Percentiles rank a stretch among this genome's conserved stretches.
These are phyloP conservation scores for Acacia concinna DNA, from an alignment of 331 rosid genomes.

Conservation along the genomic window DNA sequence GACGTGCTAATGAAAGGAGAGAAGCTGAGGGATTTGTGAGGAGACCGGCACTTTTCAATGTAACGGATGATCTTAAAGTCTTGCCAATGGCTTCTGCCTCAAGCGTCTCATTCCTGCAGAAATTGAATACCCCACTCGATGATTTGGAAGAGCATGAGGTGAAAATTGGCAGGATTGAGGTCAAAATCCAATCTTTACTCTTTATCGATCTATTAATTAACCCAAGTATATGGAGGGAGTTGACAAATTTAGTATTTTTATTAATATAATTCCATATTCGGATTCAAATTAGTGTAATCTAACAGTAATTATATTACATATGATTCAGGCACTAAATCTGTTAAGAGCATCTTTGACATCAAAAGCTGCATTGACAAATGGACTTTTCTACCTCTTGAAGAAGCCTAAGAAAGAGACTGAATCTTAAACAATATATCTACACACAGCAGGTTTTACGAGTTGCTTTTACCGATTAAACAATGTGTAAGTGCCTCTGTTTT, in stretches of 20 bases:
- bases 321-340: neutral
- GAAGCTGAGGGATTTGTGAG: neutral
- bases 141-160: conserved; percentile 11
- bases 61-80: conserved; percentile 3
- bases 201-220: too few relatives aligned
- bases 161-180: neutral
- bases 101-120: neutral
- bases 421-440: too few relatives aligned
- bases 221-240: neutral
- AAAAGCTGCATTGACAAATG: conserved; percentile 20
- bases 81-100: neutral
- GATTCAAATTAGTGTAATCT: too few relatives aligned
- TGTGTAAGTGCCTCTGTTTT: too few relatives aligned
- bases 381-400: neutral
- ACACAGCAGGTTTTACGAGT: too few relatives aligned
- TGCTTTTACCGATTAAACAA: too few relatives aligned
- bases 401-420: neutral
- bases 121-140: neutral
- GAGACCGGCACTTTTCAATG: neutral
- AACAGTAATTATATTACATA: neutral
- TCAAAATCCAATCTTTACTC: neutral
- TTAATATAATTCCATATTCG: too few relatives aligned
- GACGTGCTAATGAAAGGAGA: neutral
- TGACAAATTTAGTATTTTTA: neutral
- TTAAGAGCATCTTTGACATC: conserved; percentile 30